Evolutionary conservation across 225 moss, liverwort and hornwort species (phyloP), one percentile per base, ranked within the genome.

Genomic region (Antitrichia curtipendula): DNA sequence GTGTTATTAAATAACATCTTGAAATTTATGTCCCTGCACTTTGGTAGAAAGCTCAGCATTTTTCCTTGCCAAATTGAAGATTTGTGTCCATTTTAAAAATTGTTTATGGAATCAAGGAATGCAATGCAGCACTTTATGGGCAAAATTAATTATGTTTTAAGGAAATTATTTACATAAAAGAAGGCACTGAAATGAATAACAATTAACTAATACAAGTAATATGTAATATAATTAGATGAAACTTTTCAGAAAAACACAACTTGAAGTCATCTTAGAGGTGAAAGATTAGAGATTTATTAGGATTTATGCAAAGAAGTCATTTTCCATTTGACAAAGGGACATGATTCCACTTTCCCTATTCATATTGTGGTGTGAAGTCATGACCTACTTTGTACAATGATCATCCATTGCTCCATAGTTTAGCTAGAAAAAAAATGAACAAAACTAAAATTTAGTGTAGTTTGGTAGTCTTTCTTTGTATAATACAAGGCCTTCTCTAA

Each of bases 361-460:
- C 6, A 65, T 19, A n/a, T 11, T n/a, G 4, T 0, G 0, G 2
- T 6, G 0, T 11, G 3, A 36, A 65, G 6, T 19, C 19, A 64
- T 36, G 36, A 1, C 10, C 6, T 20, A 20, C 36, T 36, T 36
- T 1, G 3, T 65, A 65, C 3, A 36, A 0, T n/a, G 4, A 65
- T n/a, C 11, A 65, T n/a, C 21, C 36, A 65, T n/a, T 65, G 20
- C n/a, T 36, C 21, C 1, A 36, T n/a, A 20, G 3, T 19, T 19
- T 34, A 34, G 19, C 6, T 5, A 0, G 9, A 5, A 9, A 34
- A n/a, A 64, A 64, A 63, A 29, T 12, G 29, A 61, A 15, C 7
- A 61, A 61, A 34, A 34, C 5, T 34, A 1, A 34, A 64, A 18
- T 1, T 34, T 34, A 9, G 10, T 18, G 1, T 34, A 34, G 19